phyloP scores from a whole-genome alignment of 2,329 filamentous ascomycete species.

The Fusarium armeniacum region DNA sequence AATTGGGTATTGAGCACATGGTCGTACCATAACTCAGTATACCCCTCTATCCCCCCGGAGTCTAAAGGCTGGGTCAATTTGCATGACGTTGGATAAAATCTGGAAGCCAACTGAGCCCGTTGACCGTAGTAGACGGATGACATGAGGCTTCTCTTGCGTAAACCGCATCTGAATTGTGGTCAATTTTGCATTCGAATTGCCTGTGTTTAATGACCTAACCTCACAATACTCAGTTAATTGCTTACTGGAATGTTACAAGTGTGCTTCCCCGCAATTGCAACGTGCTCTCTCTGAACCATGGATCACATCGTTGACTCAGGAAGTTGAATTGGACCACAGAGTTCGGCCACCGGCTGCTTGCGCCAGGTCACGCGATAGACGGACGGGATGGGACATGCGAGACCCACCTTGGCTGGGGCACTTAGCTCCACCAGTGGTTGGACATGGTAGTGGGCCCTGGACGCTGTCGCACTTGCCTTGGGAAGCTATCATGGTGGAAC shows the following conservation, averaged over 20 bases:
- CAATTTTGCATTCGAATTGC: neutral
- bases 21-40: neutral
- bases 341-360: slow-evolving; percentile 49
- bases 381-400: slow-evolving; percentile 47
- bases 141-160: slow-evolving; percentile 23
- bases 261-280: slow-evolving; percentile 26
- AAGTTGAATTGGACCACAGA: slow-evolving; percentile 34
- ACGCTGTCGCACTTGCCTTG: slow-evolving; percentile 14
- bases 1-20: neutral
- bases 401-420: slow-evolving; percentile 31
- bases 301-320: neutral
- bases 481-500: slow-evolving; percentile 25
- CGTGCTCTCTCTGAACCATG: slow-evolving; percentile 21
- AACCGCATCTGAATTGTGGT: slow-evolving; percentile 7
- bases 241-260: slow-evolving; percentile 15
- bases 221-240: neutral
- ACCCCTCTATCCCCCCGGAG: slow-evolving; percentile 16
- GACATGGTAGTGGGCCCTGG: slow-evolving; percentile 8
- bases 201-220: neutral
- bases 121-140: slow-evolving; percentile 16
- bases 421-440: neutral
- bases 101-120: slow-evolving; percentile 21
- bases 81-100: neutral
- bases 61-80: slow-evolving; percentile 2
- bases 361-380: slow-evolving; percentile 54